Evolutionary conservation across 1,284 basidiomycete genomes (phyloP).

Genomic region (Kwoniella shivajii): DNA sequence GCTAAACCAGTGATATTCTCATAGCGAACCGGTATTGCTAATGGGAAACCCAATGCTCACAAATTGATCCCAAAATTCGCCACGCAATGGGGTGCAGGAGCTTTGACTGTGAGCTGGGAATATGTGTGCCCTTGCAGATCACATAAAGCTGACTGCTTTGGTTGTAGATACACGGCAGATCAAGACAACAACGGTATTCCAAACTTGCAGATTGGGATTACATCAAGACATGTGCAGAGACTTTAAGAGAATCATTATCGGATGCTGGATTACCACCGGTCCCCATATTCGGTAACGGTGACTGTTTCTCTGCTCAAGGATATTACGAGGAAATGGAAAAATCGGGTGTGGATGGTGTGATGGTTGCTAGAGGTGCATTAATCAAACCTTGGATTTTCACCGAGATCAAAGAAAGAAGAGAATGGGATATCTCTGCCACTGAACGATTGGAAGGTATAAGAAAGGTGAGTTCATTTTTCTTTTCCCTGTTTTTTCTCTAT

Average conservation of each 20-base stretch:
- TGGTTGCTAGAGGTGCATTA: conserved; percentile 91
- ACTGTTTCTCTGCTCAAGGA: conserved; percentile 74
- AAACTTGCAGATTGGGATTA: conserved; percentile 86
- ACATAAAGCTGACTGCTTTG: too few species aligned
- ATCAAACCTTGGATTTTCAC: conserved; percentile 98
- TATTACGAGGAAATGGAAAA: conserved; percentile 69
- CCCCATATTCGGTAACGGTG: conserved; percentile 94
- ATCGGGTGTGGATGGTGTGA: conserved; percentile 87
- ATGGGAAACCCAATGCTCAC: conserved; percentile 81
- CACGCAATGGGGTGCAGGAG: conserved; percentile 74
- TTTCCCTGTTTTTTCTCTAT: neutral
- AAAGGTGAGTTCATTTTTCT: conserved; percentile 70
- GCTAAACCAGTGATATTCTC: conserved; percentile 2
- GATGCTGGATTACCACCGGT: conserved; percentile 77
- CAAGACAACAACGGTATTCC: conserved; percentile 85
- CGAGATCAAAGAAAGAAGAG: conserved; percentile 85
- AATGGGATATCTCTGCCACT: conserved; percentile 91
- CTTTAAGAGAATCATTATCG: conserved; percentile 73
- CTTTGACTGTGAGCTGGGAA: conserved; percentile 74
- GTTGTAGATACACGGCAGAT: conserved; percentile 83
- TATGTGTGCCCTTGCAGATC: too few species aligned
- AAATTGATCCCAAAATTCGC: conserved; percentile 86
- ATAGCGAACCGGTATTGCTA: conserved; percentile 81
- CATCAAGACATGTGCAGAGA: conserved; percentile 80
- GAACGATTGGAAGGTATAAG: conserved; percentile 87